Conservation (phyloP, 805 yeast genomes). For the Yamadazyma olivae region DNA sequence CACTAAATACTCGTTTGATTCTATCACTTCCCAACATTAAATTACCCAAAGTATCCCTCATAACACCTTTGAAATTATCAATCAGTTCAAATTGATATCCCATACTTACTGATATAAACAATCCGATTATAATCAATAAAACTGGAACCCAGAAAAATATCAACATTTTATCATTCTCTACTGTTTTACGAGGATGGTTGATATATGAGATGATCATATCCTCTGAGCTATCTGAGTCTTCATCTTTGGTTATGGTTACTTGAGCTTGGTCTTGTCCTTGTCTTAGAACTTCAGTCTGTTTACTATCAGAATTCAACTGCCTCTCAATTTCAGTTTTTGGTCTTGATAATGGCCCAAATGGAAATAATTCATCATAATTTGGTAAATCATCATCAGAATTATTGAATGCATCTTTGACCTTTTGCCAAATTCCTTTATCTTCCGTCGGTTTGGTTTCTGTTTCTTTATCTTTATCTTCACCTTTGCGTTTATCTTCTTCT, state of each 20-base stretch:
- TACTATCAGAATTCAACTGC: slow-evolving; percentile 19
- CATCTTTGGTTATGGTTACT: slow-evolving; percentile 12
- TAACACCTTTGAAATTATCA: slow-evolving; percentile 29
- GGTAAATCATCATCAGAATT: slow-evolving; percentile 47
- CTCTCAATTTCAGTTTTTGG: slow-evolving; percentile 35
- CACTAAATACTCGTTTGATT: slow-evolving; percentile 26
- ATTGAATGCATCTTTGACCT: slow-evolving; percentile 40
- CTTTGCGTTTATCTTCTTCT: slow-evolving; percentile 5
- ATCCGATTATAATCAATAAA: slow-evolving; percentile 51
- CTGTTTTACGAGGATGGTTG: slow-evolving; percentile 44
- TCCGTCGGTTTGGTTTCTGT: slow-evolving; percentile 1
- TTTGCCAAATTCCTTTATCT: slow-evolving; percentile 37
- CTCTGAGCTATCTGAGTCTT: slow-evolving; percentile 39
- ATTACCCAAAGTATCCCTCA: slow-evolving; percentile 39
- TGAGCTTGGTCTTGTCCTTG: background rate
- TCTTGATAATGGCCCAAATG: slow-evolving; percentile 40
- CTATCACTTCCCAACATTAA: slow-evolving; percentile 43
- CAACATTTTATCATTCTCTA: slow-evolving; percentile 76
- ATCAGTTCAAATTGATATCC: slow-evolving; percentile 37
- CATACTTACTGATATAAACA: slow-evolving; percentile 42
- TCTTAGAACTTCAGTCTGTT: slow-evolving; percentile 1
- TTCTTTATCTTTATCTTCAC: slow-evolving; percentile 1
- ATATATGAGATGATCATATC: slow-evolving; percentile 42
- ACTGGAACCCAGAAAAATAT: slow-evolving; percentile 91
- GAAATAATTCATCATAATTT: slow-evolving; percentile 73